phyloP scores from a whole-genome alignment of 345 rosid species.

The Populus ilicifolia region DNA sequence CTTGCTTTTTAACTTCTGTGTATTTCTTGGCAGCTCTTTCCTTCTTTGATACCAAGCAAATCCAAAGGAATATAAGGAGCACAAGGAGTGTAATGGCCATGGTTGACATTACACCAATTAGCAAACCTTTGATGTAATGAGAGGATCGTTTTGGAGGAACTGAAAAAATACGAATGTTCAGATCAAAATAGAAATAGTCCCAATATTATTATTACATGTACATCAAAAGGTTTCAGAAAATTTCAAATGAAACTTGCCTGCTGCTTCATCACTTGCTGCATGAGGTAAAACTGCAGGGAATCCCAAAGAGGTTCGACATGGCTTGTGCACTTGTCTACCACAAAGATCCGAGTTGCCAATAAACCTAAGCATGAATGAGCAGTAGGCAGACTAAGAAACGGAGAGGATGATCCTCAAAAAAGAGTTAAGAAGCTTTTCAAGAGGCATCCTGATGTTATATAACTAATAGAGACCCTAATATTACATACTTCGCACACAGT shows the following conservation, averaged over 20 bases:
- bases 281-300: constrained; percentile 95
- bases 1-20: constrained; percentile 89
- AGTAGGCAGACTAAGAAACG: not conserved
- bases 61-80: constrained; percentile 68
- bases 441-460: not conserved
- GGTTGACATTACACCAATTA: constrained; percentile 78
- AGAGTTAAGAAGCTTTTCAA: not conserved
- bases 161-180: constrained; percentile 21
- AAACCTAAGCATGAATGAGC: constrained; percentile 40
- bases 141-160: constrained; percentile 72
- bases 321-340: constrained; percentile 84
- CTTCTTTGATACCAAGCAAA: constrained; percentile 74
- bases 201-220: not conserved
- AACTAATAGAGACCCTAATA: not conserved
- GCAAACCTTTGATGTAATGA: constrained; percentile 75
- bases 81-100: constrained; percentile 65
- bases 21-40: constrained; percentile 86
- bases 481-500: not conserved
- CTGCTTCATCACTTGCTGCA: constrained; percentile 74
- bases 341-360: constrained; percentile 85
- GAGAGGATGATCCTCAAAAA: not conserved
- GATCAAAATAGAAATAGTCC: not conserved
- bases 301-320: constrained; percentile 91
- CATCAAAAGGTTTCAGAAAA: not conserved
- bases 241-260: constrained; percentile 40